Conservation (phyloP, 2,329 filamentous ascomycete species). For the Akanthomyces lecanii region DNA sequence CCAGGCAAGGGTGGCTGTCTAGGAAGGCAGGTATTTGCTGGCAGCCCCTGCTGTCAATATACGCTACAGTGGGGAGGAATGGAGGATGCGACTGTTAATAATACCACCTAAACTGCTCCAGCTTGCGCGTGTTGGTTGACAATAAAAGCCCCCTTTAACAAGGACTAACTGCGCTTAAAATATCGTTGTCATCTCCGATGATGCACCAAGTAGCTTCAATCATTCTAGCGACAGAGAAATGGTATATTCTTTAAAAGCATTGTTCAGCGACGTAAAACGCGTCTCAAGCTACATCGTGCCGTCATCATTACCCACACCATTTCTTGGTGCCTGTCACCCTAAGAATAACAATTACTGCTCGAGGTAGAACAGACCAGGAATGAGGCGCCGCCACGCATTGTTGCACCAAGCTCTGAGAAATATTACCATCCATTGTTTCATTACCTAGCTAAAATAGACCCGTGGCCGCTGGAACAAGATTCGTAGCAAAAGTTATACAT, state of each 20-base stretch:
- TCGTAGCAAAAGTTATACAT: constrained; percentile 2
- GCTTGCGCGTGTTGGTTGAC: background rate
- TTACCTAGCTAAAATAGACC: constrained; percentile 7
- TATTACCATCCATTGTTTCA: background rate
- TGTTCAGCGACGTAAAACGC: background rate
- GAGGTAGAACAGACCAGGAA: background rate
- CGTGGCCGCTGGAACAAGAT: background rate
- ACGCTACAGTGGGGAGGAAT: background rate
- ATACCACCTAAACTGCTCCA: background rate
- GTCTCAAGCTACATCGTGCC: background rate
- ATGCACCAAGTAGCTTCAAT: too few species aligned
- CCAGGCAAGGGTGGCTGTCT: constrained; percentile 14
- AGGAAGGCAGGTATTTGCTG: background rate
- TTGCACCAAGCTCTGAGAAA: background rate
- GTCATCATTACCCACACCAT: constrained; percentile 14
- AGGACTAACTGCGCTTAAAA: background rate
- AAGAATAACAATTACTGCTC: too few species aligned
- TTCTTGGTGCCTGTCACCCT: background rate
- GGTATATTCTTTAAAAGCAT: too few species aligned
- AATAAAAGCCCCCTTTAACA: background rate
- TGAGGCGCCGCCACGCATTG: background rate
- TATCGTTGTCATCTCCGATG: too few species aligned
- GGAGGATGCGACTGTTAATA: background rate
- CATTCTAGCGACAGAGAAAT: too few species aligned
- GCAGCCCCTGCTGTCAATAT: constrained; percentile 5